Percentiles rank a stretch among this genome's conserved stretches.
These are phyloP conservation scores for Scutellaria galericulata DNA, from an alignment of 257 asterid species.

Conservation along the genomic window DNA sequence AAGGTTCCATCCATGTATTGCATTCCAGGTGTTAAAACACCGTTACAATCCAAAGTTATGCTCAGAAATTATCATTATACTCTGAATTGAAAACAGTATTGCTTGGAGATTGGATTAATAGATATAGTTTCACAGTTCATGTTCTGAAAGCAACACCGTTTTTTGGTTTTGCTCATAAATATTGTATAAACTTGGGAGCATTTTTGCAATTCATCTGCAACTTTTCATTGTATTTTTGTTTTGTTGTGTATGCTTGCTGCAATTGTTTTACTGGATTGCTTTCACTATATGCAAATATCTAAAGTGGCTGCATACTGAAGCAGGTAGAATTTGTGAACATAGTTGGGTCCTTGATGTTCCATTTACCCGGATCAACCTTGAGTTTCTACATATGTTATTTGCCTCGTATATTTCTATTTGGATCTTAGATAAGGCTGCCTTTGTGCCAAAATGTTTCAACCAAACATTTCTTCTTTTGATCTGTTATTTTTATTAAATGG, in stretches of 20 bases:
- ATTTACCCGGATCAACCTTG: slow-evolving; percentile 10
- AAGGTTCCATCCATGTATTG: slow-evolving; percentile 24
- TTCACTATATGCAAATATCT: slow-evolving; percentile 6
- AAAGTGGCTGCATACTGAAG: slow-evolving; percentile 18
- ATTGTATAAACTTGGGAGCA: neutral
- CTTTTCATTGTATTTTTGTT: slow-evolving; percentile 16
- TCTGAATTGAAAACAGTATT: slow-evolving; percentile 22
- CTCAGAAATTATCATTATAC: slow-evolving; percentile 13
- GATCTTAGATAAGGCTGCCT: slow-evolving; percentile 19
- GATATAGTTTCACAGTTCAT: slow-evolving; percentile 7
- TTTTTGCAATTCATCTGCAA: slow-evolving; percentile 19
- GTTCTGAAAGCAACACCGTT: slow-evolving; percentile 18
- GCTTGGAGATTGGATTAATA: slow-evolving; percentile 22
- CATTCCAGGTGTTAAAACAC: neutral
- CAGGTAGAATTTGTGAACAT: slow-evolving; percentile 19
- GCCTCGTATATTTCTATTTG: slow-evolving; percentile 12
- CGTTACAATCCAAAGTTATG: slow-evolving; percentile 18
- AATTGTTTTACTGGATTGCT: slow-evolving; percentile 11
- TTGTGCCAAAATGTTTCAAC: slow-evolving; percentile 5
- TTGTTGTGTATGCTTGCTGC: neutral
- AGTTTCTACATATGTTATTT: slow-evolving; percentile 19
- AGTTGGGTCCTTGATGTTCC: slow-evolving; percentile 19
- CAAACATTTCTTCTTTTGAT: neutral
- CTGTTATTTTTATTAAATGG: slow-evolving; percentile 23
- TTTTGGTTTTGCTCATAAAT: neutral